These are phyloP conservation scores for Hypoxylon intermedium DNA, from an alignment of 495 filamentous ascomycete species.

Conservation along the genomic window DNA sequence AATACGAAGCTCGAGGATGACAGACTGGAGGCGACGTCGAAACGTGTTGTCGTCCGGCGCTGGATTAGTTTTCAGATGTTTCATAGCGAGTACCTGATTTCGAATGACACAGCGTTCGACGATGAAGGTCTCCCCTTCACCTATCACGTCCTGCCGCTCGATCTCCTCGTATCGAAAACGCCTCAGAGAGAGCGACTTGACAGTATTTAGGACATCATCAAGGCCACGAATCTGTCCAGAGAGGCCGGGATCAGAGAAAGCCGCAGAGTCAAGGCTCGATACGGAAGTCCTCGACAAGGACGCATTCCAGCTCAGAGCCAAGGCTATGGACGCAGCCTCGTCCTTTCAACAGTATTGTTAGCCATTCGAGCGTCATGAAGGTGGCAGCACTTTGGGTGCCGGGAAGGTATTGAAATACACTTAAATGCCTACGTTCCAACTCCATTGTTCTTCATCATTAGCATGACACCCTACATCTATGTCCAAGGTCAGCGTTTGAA, in stretches of 20 bases:
- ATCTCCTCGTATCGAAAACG: slow-evolving; percentile 36
- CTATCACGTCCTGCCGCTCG: slow-evolving; percentile 37
- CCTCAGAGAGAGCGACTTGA: slow-evolving; percentile 41
- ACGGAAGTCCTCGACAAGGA: slow-evolving; percentile 37
- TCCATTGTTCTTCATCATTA: not conserved
- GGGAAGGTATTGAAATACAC: not conserved
- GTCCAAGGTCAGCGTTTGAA: not conserved
- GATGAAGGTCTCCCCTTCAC: slow-evolving; percentile 45
- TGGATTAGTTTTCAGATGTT: slow-evolving; percentile 32
- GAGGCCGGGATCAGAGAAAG: slow-evolving; percentile 26
- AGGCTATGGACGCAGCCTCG: slow-evolving; percentile 24
- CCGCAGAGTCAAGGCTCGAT: slow-evolving; percentile 39
- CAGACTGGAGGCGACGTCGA: slow-evolving; percentile 37
- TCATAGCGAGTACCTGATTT: slow-evolving; percentile 42
- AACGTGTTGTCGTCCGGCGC: slow-evolving; percentile 25
- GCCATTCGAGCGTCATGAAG: not conserved
- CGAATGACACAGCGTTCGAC: slow-evolving; percentile 42
- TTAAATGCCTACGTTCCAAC: not conserved
- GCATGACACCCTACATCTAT: not conserved
- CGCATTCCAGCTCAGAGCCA: slow-evolving; percentile 35
- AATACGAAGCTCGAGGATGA: slow-evolving; percentile 45
- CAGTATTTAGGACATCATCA: slow-evolving; percentile 39
- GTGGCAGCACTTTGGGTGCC: not conserved
- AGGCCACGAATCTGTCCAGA: slow-evolving; percentile 32
- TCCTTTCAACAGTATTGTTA: slow-evolving; percentile 7